Evolutionary conservation across 2,329 filamentous ascomycete species (phyloP).

Genomic region (Venturia pyrina): DNA sequence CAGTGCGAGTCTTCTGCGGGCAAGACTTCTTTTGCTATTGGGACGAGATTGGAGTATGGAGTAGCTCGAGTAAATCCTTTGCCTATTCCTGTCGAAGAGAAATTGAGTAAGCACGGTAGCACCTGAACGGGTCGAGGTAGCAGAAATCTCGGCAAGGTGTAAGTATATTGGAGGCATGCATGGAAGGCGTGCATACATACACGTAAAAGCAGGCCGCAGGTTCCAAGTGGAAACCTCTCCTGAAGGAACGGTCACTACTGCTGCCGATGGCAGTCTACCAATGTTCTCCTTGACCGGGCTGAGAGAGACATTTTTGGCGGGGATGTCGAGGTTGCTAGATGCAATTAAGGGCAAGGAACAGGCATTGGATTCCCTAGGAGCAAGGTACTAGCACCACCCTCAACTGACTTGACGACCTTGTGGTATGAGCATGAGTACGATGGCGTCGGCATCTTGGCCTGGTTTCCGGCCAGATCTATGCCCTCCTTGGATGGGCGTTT

Average conservation of each 20-base stretch:
- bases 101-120: constrained; percentile 3
- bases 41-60: neutral
- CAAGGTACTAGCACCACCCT: neutral
- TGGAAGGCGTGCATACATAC: constrained; percentile 1
- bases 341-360: constrained; percentile 1
- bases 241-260: constrained; percentile 2
- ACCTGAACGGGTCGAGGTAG: neutral
- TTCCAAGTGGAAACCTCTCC: constrained; percentile 5
- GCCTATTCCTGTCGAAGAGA: neutral
- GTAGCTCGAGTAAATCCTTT: neutral
- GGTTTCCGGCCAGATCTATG: neutral
- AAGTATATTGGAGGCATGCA: neutral
- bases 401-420: neutral
- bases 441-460: constrained; percentile 4
- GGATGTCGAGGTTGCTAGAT: constrained; percentile 8
- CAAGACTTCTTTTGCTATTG: neutral
- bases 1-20: neutral
- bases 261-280: neutral
- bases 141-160: neutral
- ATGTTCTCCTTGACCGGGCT: constrained; percentile 6
- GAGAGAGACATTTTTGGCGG: constrained; percentile 9
- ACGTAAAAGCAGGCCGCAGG: neutral
- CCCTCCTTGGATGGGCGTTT: neutral
- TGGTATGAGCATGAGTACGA: neutral
- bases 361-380: neutral